Conservation (phyloP, 2,329 filamentous ascomycete genomes). For the Colletotrichum sp. region DNA sequence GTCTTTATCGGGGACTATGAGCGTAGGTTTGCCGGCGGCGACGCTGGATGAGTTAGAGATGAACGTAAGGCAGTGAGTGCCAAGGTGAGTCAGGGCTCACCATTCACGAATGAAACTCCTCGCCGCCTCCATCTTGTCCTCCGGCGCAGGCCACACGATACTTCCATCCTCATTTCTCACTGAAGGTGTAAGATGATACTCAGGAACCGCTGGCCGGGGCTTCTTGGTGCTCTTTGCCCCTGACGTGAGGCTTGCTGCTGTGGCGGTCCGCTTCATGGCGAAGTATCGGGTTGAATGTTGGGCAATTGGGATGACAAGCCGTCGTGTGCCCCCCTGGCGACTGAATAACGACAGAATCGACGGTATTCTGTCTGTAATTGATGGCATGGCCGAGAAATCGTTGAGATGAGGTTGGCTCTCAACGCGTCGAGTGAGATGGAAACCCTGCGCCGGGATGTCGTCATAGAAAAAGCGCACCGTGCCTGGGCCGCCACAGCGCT, state of each 20-base stretch:
- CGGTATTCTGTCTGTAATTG: neutral
- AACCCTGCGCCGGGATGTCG: neutral
- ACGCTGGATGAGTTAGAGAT: constrained; percentile 44
- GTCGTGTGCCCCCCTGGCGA: neutral
- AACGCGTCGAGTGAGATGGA: neutral
- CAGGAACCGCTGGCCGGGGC: constrained; percentile 33
- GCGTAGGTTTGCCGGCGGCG: constrained; percentile 49
- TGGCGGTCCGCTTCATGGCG: constrained; percentile 5
- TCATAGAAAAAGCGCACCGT: neutral
- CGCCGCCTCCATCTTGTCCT: constrained; percentile 58
- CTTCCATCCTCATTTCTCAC: constrained; percentile 47
- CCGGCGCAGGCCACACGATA: constrained; percentile 67
- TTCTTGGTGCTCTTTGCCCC: neutral
- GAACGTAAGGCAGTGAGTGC: neutral
- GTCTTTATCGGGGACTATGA: constrained; percentile 73
- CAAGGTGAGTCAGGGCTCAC: constrained; percentile 35
- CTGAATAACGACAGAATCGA: neutral
- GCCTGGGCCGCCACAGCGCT: neutral
- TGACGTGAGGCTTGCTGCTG: neutral
- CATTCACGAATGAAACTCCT: constrained; percentile 63
- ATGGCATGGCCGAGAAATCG: neutral
- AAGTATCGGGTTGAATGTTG: neutral
- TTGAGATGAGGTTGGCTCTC: neutral
- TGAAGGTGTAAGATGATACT: constrained; percentile 49
- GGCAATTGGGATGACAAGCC: accelerated